These are phyloP conservation scores for Hericium rajendrae DNA, from an alignment of 768 basidiomycete species.

Conservation along the genomic window DNA sequence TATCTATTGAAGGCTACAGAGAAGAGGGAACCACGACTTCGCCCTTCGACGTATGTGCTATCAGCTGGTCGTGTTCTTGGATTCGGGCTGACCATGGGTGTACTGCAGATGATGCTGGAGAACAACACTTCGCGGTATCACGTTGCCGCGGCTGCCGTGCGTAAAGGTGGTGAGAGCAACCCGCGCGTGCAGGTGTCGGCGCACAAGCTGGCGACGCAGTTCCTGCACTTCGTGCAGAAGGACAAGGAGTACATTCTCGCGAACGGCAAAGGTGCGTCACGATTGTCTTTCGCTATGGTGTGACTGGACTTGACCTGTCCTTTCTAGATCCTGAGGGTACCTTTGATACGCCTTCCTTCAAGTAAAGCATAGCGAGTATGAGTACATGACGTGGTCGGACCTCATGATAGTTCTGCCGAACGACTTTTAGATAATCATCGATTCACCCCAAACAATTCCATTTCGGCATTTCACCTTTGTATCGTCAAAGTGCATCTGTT, in stretches of 20 bases:
- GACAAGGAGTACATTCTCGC: conserved; percentile 52
- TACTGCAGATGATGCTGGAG: conserved; percentile 60
- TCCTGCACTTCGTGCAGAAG: conserved; percentile 53
- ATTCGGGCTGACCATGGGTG: background rate
- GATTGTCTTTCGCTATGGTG: too few relatives aligned
- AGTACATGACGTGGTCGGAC: background rate
- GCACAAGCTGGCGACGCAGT: conserved; percentile 44
- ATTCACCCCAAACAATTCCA: too few relatives aligned
- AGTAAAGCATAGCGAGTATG: background rate
- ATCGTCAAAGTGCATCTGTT: too few relatives aligned
- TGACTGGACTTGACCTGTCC: background rate
- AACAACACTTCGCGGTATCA: conserved; percentile 62
- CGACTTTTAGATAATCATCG: too few relatives aligned
- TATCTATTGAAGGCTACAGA: conserved; percentile 52
- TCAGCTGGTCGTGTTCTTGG: background rate
- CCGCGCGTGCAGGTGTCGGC: conserved; percentile 44
- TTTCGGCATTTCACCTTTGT: too few relatives aligned
- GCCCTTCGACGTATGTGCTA: conserved; percentile 55
- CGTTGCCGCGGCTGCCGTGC: conserved; percentile 52
- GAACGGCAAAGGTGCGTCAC: conserved; percentile 42
- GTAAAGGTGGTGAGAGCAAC: conserved; percentile 43
- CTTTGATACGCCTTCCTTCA: conserved; percentile 16
- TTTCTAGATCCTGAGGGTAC: conserved; percentile 23
- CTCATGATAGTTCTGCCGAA: too few relatives aligned
- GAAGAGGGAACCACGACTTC: conserved; percentile 79